Base-by-base conservation (phyloP, 2,329 filamentous ascomycete genomes). In the Cordyceps fumosorosea region DNA sequence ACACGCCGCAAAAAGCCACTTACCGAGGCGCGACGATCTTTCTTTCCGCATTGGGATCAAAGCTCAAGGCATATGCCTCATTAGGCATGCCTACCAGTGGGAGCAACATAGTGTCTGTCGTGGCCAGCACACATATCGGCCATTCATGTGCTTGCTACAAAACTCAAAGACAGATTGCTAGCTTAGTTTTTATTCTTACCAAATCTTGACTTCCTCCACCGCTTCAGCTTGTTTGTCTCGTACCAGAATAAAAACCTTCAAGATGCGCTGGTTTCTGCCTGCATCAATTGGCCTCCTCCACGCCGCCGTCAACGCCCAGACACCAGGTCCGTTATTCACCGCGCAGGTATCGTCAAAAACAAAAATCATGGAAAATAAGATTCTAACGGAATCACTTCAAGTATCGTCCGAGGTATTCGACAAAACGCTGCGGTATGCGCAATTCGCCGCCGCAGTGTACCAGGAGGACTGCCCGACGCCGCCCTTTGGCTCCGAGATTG, bases 391-490 rank as follows among this genome's bases (percentile, higher is more conserved):
- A 14, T 11, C 10, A 10, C 10, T 22, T 32, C 2, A 55, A 61
- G 58, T 61, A 8, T 61, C 58, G 4, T 54, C 58, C 22, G 58
- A 61, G 16, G 1, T 54, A 6, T 61, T 61, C 24, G 50, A 61
- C 58, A 61, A 54, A n/a, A 40, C 54, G 4, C 40, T 54, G 8
- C 58, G 58, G 11, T 61, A 61, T 20, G 52, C 58, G n/a, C 50
- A 34, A n/a, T 61, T 54, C 22, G 54, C 58, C 24, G 72, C 54
- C 71, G 71, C 20, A 48, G 63, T 24, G 18, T 68, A 62, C 71
- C 75, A 20, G 73, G 76, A 66, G 69, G 75, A 55, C 64, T 75
- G 52, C 80, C 78, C 57, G 76, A 77, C 56, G 71, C 81, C 29
- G 77, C 75, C 34, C 68, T 58, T 52, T 40, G 45, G 48, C 52